Conservation (phyloP, 2,329 filamentous ascomycete genomes). For the Colletotrichum plurivorum region DNA sequence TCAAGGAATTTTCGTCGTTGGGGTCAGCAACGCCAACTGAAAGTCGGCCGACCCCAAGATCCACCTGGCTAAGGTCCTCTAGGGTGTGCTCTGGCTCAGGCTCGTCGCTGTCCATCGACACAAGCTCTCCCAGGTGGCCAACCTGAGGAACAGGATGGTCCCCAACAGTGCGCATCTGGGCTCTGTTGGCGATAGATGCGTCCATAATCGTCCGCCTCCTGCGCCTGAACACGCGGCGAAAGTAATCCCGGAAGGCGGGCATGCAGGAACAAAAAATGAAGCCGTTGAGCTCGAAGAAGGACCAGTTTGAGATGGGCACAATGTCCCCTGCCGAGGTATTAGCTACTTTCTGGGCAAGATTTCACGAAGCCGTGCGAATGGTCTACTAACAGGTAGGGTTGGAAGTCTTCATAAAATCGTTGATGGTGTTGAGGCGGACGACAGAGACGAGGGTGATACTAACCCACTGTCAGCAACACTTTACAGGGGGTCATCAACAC, state of each 20-base stretch:
- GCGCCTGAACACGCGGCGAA: constrained; percentile 21
- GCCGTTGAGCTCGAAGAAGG: constrained; percentile 30
- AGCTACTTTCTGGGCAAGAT: neutral
- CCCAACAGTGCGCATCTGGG: constrained; percentile 6
- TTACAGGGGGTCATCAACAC: no score
- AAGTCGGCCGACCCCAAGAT: constrained; percentile 6
- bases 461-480: neutral
- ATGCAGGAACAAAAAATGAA: constrained; percentile 38
- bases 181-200: neutral
- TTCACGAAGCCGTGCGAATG: neutral
- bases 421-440: constrained; percentile 10
- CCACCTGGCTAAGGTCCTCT: neutral
- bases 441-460: constrained; percentile 25
- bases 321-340: constrained; percentile 4
- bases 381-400: constrained; percentile 27
- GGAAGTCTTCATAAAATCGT: constrained; percentile 32
- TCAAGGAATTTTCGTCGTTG: neutral
- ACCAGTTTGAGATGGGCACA: constrained; percentile 34
- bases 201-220: neutral
- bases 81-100: neutral
- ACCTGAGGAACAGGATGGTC: neutral
- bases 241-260: constrained; percentile 31
- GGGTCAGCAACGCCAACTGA: constrained; percentile 5
- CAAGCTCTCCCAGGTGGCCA: constrained; percentile 7
- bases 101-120: constrained; percentile 17